Base-by-base conservation (phyloP, 345 rosid species). In the Heritiera littoralis region DNA sequence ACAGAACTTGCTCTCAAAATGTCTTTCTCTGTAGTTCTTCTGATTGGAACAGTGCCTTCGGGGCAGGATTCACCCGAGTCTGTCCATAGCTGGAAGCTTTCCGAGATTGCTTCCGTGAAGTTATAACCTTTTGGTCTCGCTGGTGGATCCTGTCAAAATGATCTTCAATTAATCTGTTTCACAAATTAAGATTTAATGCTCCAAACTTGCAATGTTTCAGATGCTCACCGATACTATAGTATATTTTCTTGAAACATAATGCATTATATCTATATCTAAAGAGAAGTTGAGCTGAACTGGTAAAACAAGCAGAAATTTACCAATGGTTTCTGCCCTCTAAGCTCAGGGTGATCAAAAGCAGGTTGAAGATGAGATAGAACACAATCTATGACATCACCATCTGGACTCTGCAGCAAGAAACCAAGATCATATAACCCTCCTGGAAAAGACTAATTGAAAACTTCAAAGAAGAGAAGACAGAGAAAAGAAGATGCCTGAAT, bases 321-420 rank as follows among this genome's bases (percentile, higher is more conserved):
- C 89, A 89, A 74, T 70, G 97, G 94, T 55, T 86, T 93, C 71
- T 93, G 90, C 11, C 97, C 97, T 81, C 61, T 86, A 65, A 95
- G 89, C 84, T 85, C 77, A 23, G 97, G 97, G 84, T 92, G 99
- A 79, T 95, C 99, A 77, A 95, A 95, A 79, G 98, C 97, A 66
- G 96, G 94, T 84, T 95, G 99, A 23, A 83, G 88, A 84, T 91
- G 95, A 85, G 97, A 86, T 46, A 72, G 60, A 72, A 93, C 97
- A 86, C 99, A 95, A 74, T 95, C 97, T 80, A 95, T 91, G 66
- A 91, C 65, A 90, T 95, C 99, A 18, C 98, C 97, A 76, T 93
- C 99, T 70, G 97, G 97, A 63, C 99, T 95, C 99, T 95, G 87
- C 78, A 81, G 71, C 41, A 52, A 45, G 17, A 46, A 74, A 32